These are phyloP conservation scores for Simmondsia chinensis DNA, from an alignment of 148 eudicot genomes.

Conservation along the genomic window DNA sequence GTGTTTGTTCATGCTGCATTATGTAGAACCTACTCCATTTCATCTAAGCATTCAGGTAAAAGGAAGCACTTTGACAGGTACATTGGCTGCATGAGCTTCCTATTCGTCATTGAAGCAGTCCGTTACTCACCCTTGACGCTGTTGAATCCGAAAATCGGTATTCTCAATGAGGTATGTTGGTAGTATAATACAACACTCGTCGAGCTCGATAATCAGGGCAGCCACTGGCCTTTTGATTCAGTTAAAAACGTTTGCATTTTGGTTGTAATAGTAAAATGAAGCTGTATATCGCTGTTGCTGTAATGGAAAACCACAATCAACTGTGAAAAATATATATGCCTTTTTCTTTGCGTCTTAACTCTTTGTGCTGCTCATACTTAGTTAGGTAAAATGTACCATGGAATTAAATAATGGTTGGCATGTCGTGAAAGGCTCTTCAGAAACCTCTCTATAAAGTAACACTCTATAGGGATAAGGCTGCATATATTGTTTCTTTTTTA, in stretches of 20 bases:
- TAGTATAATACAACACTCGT: too few relatives aligned
- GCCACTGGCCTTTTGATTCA: conserved; percentile 15
- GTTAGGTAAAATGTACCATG: not conserved
- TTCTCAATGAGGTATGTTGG: too few relatives aligned
- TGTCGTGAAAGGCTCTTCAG: too few relatives aligned
- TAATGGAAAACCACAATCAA: conserved; percentile 28
- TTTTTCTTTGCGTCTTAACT: conserved; percentile 9
- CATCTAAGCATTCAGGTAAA: conserved; percentile 3
- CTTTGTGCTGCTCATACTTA: not conserved
- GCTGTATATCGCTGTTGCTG: conserved; percentile 29
- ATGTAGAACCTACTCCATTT: conserved; percentile 30
- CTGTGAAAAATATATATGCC: conserved; percentile 25
- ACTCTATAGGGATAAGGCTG: too few relatives aligned
- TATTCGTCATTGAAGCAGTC: too few relatives aligned
- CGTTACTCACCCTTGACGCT: too few relatives aligned
- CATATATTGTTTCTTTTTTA: too few relatives aligned
- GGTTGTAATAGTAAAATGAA: conserved; percentile 25
- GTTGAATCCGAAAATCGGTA: too few relatives aligned
- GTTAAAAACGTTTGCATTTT: conserved; percentile 10
- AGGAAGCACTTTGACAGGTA: conserved; percentile 10
- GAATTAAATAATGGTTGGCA: not conserved
- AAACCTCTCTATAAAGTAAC: too few relatives aligned
- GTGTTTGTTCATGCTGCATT: conserved; percentile 66
- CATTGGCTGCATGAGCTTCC: conserved; percentile 1
- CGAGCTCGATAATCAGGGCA: too few relatives aligned